phyloP scores from a whole-genome alignment of 345 rosid species.

The Capsella bursapastoris region DNA sequence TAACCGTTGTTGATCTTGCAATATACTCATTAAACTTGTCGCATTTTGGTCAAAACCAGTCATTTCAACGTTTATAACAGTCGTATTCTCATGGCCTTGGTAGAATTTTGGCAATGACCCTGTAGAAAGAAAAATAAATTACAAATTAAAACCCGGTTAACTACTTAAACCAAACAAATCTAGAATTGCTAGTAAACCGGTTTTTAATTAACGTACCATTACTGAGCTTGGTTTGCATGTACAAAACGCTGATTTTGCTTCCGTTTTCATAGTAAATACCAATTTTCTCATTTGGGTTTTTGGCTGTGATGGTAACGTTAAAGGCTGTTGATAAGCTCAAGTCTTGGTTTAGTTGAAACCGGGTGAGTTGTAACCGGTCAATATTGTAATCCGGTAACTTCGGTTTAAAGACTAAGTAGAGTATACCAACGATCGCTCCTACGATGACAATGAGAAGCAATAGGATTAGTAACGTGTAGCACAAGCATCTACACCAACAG shows the following conservation, averaged over 20 bases:
- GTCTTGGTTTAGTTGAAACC: conserved; percentile 48
- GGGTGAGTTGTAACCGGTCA: conserved; percentile 61
- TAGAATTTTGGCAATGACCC: conserved; percentile 88
- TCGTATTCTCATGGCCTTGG: conserved; percentile 89
- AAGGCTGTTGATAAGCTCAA: conserved; percentile 63
- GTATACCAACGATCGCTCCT: conserved; percentile 55
- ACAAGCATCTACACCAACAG: conserved; percentile 65
- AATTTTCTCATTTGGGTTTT: conserved; percentile 73
- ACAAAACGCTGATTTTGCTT: conserved; percentile 70
- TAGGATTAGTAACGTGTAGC: conserved; percentile 64
- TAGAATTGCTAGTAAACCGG: not conserved
- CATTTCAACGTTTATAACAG: conserved; percentile 61
- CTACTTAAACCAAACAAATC: not conserved
- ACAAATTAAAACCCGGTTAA: not conserved
- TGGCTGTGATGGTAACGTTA: conserved; percentile 65
- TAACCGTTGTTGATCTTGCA: conserved; percentile 51
- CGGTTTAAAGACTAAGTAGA: conserved; percentile 77
- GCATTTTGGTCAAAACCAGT: conserved; percentile 64
- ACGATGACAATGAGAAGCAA: conserved; percentile 54
- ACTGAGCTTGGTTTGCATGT: conserved; percentile 55
- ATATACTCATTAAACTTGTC: conserved; percentile 40
- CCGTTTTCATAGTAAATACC: conserved; percentile 86
- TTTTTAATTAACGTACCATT: conserved; percentile 39
- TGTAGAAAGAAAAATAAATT: not conserved
- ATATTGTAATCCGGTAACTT: conserved; percentile 72